Evolutionary conservation across 257 asterid genomes (phyloP), one percentile per base, ranked within the genome.

Genomic region (Pogostemon cablin): DNA sequence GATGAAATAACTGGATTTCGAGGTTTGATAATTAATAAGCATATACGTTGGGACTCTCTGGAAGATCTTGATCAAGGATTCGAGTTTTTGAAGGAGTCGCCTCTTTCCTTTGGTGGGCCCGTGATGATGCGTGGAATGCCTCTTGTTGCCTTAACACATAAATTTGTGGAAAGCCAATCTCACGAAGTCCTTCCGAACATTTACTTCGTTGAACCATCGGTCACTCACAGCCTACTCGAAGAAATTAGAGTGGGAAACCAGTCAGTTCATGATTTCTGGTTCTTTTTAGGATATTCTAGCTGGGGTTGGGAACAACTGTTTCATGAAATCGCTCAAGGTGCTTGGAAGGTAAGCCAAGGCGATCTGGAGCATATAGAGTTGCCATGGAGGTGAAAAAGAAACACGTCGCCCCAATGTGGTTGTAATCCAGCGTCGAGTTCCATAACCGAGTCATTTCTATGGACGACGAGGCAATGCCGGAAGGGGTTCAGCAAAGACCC

Each of bases 261-360:
- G 60, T 86, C 92, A 42, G 78, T 83, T 49, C 10, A 76, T 6
- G 95, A 86, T 74, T 89, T 52, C 79, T 86, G 97, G 93, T 91
- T 93, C 84, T 87, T 93, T 78, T 42, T 85, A 64, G 96, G 99
- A 10, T 87, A 78, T 67, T 85, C 95, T 6, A 84, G 83, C 72
- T 93, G 98, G 98, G 95, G 83, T 40, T 85, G 95, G 92, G 89
- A 86, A 59, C 97, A 93, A 79, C 72, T 90, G 65, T 85, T 84
- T 81, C 68, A 79, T 58, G 98, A 90, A 82, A 87, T 93, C 72
- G 88, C 87, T 44, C 88, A 83, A 81, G 98, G 98, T 57, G 95
- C 95, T 81, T 93, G 98, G 98, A 79, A 77, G 10, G 85, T 86
- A 40, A 82, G 84, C 62, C 39, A 74, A 73, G 90, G 84, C 2